phyloP scores from a whole-genome alignment of 495 filamentous ascomycete genomes.

The Aspergillus nanangensis region DNA sequence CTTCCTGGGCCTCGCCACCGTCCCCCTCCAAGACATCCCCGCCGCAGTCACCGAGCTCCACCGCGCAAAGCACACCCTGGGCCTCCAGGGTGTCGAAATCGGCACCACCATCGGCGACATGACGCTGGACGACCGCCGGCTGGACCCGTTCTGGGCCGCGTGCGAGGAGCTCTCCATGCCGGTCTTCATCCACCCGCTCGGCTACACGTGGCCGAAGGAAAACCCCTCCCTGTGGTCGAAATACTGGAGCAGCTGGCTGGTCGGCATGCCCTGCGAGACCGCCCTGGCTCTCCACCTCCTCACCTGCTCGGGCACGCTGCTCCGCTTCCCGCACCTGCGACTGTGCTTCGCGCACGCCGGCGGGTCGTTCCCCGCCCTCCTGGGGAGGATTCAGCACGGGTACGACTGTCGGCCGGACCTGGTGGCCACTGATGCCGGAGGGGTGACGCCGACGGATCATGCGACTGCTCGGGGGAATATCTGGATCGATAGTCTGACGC shows the following conservation, averaged over 20 bases:
- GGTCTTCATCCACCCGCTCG: constrained; percentile 18
- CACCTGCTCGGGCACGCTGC: constrained; percentile 11
- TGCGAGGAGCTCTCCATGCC: constrained; percentile 17
- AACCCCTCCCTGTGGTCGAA: constrained; percentile 14
- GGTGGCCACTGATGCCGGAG: constrained; percentile 14
- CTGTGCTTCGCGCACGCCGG: constrained; percentile 19
- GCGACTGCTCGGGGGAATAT: constrained; percentile 16
- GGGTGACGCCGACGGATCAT: constrained; percentile 14
- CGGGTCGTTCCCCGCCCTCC: constrained; percentile 13
- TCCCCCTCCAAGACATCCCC: constrained; percentile 14
- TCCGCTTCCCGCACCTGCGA: constrained; percentile 13
- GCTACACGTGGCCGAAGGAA: constrained; percentile 13
- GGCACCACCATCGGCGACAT: constrained; percentile 12
- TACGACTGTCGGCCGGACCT: constrained; percentile 20
- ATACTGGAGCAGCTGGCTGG: constrained; percentile 19
- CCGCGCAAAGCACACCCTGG: constrained; percentile 11
- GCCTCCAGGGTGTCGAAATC: constrained; percentile 16
- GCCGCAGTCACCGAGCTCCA: constrained; percentile 9
- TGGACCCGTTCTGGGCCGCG: constrained; percentile 15
- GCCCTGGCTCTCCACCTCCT: constrained; percentile 16
- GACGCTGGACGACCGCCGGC: constrained; percentile 3
- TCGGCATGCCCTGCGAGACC: constrained; percentile 20
- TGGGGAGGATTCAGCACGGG: constrained; percentile 19
- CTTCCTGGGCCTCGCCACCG: constrained; percentile 17
- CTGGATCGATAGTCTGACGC: constrained; percentile 21